phyloP scores from a whole-genome alignment of 305 asterid species.

The Fraxinus ornus region DNA sequence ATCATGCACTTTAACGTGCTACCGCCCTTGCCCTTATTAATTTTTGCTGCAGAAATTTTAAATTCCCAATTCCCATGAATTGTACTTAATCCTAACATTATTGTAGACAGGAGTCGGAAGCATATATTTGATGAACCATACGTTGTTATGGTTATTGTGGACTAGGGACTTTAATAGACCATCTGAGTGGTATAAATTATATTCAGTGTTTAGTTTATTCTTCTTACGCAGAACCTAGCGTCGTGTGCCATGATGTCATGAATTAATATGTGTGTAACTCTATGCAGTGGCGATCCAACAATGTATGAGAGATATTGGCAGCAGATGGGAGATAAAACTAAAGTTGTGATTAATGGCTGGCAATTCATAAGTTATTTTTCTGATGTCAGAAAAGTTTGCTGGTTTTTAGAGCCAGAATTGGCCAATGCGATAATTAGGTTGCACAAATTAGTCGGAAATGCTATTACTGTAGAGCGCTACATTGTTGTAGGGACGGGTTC shows the following conservation, averaged over 20 bases:
- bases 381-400: slow-evolving; percentile 59
- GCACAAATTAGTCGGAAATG: slow-evolving; percentile 80
- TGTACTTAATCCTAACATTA: not conserved
- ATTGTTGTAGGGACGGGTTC: slow-evolving; percentile 94
- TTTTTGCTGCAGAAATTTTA: not conserved
- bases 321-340: slow-evolving; percentile 58
- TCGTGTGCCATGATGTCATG: not conserved
- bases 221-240: not conserved
- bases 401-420: slow-evolving; percentile 90
- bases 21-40: not conserved
- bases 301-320: slow-evolving; percentile 89
- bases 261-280: not conserved
- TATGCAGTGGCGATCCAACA: slow-evolving; percentile 84
- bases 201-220: not conserved
- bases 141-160: not conserved
- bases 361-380: slow-evolving; percentile 86
- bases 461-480: slow-evolving; percentile 60
- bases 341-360: slow-evolving; percentile 76
- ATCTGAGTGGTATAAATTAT: not conserved
- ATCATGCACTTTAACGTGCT: slow-evolving; percentile 18
- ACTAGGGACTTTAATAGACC: not conserved
- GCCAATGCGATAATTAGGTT: slow-evolving; percentile 55
- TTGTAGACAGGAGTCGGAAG: not conserved
- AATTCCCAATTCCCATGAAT: not conserved
- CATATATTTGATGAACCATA: too few relatives aligned